phyloP scores from a whole-genome alignment of 2,329 filamentous ascomycete genomes.

The Lasiodiplodia sp. region DNA sequence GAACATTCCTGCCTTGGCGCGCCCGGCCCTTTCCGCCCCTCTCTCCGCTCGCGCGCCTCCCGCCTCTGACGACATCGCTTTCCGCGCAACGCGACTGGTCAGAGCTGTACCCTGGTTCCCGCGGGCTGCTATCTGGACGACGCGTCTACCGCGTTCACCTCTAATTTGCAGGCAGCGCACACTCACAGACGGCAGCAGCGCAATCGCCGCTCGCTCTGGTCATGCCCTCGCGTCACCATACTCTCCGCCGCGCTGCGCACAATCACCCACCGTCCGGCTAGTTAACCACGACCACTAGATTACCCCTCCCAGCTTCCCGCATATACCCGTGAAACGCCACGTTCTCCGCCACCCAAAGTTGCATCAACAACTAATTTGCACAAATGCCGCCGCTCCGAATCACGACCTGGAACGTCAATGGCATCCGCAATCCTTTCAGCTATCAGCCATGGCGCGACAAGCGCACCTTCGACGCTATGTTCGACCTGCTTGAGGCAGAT shows the following conservation, averaged over 20 bases:
- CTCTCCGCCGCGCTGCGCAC: slow-evolving; percentile 10
- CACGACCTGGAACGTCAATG: slow-evolving; percentile 66
- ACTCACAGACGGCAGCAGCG: background rate
- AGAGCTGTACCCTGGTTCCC: background rate
- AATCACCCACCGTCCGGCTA: slow-evolving; percentile 1
- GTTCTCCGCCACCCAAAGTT: background rate
- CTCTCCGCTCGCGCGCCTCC: slow-evolving; percentile 2
- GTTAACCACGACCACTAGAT: background rate
- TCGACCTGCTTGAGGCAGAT: slow-evolving; percentile 89
- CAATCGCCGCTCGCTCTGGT: slow-evolving; percentile 11
- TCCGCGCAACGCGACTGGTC: slow-evolving; percentile 20
- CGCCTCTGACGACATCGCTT: slow-evolving; percentile 26
- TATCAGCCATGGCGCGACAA: slow-evolving; percentile 60
- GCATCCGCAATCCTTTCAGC: slow-evolving; percentile 62
- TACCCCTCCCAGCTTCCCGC: background rate
- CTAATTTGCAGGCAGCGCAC: background rate
- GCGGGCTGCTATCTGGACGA: background rate
- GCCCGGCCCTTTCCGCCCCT: background rate
- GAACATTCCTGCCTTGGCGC: slow-evolving; percentile 18
- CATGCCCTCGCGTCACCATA: slow-evolving; percentile 13
- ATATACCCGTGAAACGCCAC: background rate
- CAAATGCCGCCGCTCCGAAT: slow-evolving; percentile 70
- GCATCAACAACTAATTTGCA: background rate
- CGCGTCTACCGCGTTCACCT: background rate
- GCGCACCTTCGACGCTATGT: slow-evolving; percentile 73